Percentiles rank a stretch among this genome's conserved stretches.
Evolutionary conservation across 208 protist genomes (phyloP).

Genomic region (Crithidia mellificae): DNA sequence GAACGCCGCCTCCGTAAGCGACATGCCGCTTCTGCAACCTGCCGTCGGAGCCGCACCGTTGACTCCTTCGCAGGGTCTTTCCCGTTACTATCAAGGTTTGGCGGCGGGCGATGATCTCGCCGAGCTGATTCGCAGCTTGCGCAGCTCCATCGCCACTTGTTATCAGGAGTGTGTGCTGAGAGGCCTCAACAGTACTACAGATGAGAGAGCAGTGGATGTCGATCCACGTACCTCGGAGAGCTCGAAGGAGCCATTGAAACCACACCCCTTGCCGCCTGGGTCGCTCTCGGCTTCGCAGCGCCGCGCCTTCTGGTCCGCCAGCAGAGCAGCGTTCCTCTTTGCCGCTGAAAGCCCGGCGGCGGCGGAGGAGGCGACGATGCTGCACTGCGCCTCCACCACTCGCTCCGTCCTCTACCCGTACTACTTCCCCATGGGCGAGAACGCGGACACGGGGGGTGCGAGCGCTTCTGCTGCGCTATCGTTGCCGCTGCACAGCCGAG

Average conservation of each 20-base stretch:
- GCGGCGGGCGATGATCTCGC: slow-evolving; percentile 47
- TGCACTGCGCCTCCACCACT: slow-evolving; percentile 44
- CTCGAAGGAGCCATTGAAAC: neutral
- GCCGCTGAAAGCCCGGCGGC: slow-evolving; percentile 55
- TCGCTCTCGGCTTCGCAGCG: slow-evolving; percentile 13
- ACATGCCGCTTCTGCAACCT: neutral
- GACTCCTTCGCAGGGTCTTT: slow-evolving; percentile 2
- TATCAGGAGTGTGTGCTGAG: slow-evolving; percentile 27
- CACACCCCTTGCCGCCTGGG: neutral
- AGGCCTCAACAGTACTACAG: too few relatives aligned
- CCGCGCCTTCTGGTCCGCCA: slow-evolving; percentile 22
- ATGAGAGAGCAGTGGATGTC: too few relatives aligned
- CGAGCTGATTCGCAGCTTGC: slow-evolving; percentile 38
- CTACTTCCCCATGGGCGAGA: slow-evolving; percentile 10
- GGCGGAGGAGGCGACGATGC: slow-evolving; percentile 53
- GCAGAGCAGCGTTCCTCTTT: slow-evolving; percentile 57
- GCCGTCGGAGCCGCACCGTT: neutral
- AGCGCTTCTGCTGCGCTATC: neutral
- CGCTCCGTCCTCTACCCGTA: slow-evolving; percentile 30
- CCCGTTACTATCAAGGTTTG: slow-evolving; percentile 38
- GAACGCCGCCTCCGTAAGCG: neutral
- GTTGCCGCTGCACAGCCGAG: neutral
- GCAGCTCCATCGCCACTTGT: slow-evolving; percentile 20
- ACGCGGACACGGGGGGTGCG: neutral
- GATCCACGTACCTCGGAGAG: too few relatives aligned